Conservation (phyloP, 2,329 filamentous ascomycete species). For the Venturiaceae sp. region DNA sequence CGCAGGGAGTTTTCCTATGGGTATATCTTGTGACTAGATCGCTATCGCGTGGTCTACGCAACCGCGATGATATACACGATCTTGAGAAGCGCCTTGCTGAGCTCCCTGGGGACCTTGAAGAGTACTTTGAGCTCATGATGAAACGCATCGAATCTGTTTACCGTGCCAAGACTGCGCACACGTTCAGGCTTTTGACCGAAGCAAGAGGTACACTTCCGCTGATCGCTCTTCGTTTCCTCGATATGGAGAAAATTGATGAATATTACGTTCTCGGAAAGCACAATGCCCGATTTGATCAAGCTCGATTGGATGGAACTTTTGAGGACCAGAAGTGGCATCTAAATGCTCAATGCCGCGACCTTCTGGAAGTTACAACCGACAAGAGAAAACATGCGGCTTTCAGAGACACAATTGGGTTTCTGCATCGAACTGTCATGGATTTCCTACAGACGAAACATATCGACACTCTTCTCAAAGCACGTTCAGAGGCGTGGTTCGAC, state of each 20-base stretch:
- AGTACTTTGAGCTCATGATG: slow-evolving; percentile 11
- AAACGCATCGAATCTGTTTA: slow-evolving; percentile 7
- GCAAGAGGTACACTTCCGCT: not conserved
- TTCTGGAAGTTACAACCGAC: not conserved
- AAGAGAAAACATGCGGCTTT: slow-evolving; percentile 8
- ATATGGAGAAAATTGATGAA: not conserved
- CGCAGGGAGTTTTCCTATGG: slow-evolving; percentile 13
- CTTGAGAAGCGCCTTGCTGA: not conserved
- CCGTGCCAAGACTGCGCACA: slow-evolving; percentile 9
- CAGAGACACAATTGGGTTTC: slow-evolving; percentile 11
- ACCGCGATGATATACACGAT: slow-evolving; percentile 3
- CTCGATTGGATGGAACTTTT: not conserved
- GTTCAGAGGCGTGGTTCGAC: not conserved
- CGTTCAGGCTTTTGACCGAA: slow-evolving; percentile 9
- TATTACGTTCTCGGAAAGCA: not conserved
- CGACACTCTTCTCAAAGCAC: not conserved
- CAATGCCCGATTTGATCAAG: not conserved
- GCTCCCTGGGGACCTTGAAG: slow-evolving; percentile 10
- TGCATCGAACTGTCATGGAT: slow-evolving; percentile 14
- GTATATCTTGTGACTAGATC: slow-evolving; percentile 11
- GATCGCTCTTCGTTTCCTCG: not conserved
- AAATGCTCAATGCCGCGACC: not conserved
- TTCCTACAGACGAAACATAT: slow-evolving; percentile 9
- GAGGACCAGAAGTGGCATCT: not conserved
- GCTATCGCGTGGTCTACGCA: slow-evolving; percentile 5